A percentile compares a stretch with the other conserved stretches of the same genome.
These are phyloP conservation scores for Suillus discolor DNA, from an alignment of 768 basidiomycete species.

Conservation along the genomic window DNA sequence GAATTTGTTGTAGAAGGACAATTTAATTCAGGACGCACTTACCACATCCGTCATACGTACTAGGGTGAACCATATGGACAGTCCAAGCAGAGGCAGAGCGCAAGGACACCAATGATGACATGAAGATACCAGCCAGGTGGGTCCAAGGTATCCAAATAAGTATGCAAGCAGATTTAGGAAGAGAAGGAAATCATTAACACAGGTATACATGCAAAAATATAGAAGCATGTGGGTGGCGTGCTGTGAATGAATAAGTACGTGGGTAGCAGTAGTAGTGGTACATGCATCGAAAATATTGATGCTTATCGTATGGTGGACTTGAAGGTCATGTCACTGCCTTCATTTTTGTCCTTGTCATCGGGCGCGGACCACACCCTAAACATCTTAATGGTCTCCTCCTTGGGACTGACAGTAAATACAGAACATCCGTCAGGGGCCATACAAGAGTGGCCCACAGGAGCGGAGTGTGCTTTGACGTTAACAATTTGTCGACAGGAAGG, in stretches of 20 bases:
- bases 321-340: conserved; percentile 22
- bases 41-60: neutral
- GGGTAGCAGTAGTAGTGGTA: conserved; percentile 11
- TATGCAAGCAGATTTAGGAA: neutral
- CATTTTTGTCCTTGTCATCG: conserved; percentile 18
- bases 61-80: neutral
- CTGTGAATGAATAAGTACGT: conserved; percentile 13
- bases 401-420: conserved; percentile 64
- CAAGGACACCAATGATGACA: neutral
- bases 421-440: conserved; percentile 63
- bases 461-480: conserved; percentile 56
- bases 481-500: conserved; percentile 54
- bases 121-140: too few species aligned
- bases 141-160: neutral
- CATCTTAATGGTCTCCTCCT: conserved; percentile 72
- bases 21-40: neutral
- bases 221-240: neutral
- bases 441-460: conserved; percentile 60
- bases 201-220: conserved; percentile 1
- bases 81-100: neutral
- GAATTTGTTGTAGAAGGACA: neutral
- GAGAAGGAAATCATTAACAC: conserved; percentile 3
- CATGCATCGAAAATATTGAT: conserved; percentile 4
- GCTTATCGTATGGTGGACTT: conserved; percentile 30
- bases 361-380: conserved; percentile 63